Percentiles rank a stretch among this genome's conserved stretches.
phyloP scores from a whole-genome alignment of 2,329 filamentous ascomycete species.

The Colletotrichum filicis region DNA sequence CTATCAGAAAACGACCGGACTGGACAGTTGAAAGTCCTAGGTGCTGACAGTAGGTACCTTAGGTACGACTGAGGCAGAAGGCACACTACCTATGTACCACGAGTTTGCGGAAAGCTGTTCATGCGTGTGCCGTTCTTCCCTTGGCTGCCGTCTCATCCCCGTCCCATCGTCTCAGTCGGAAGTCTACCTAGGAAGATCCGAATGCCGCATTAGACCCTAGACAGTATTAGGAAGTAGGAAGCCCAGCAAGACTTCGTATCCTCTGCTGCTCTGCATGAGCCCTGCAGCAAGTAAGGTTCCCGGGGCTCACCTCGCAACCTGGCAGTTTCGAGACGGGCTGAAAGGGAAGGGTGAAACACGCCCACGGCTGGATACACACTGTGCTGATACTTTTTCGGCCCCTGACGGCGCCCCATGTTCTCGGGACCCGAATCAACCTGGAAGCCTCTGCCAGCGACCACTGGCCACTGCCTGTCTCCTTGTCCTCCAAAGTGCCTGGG shows the following conservation, averaged over 20 bases:
- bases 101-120: not conserved
- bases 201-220: not conserved
- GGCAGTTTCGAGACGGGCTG: conserved; percentile 14
- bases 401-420: not conserved
- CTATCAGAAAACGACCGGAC: not conserved
- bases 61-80: not conserved
- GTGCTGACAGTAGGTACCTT: not conserved
- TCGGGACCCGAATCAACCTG: not conserved
- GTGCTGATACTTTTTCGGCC: not conserved
- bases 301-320: not conserved
- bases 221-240: not conserved
- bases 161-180: not conserved
- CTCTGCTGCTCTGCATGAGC: not conserved
- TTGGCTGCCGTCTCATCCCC: conserved; percentile 8
- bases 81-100: not conserved
- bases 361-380: not conserved
- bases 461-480: too few species aligned
- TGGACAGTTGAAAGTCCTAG: not conserved
- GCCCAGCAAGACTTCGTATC: not conserved
- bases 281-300: not conserved
- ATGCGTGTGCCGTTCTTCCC: not conserved
- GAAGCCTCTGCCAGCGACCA: too few species aligned
- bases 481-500: too few species aligned
- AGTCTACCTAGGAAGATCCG: not conserved
- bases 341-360: conserved; percentile 13